Percentiles rank a stretch among this genome's conserved stretches.
Evolutionary conservation across 2,329 filamentous ascomycete species (phyloP).

Genomic region (Aureobasidium uvarum): DNA sequence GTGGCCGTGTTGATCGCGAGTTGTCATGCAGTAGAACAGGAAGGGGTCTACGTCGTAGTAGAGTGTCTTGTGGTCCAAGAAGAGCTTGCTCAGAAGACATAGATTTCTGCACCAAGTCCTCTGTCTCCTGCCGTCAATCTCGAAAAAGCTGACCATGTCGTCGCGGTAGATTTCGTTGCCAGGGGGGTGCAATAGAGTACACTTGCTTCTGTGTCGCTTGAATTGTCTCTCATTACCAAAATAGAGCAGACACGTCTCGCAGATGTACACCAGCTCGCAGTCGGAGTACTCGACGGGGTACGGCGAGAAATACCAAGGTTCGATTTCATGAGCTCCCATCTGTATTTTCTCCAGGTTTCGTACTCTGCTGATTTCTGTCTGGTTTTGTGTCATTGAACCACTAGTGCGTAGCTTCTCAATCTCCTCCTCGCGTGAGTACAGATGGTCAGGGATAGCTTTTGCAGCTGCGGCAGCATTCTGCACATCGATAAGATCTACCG

Average conservation of each 20-base stretch:
- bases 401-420: slow-evolving; percentile 94
- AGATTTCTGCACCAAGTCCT: slow-evolving; percentile 96
- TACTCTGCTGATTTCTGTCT: slow-evolving; percentile 92
- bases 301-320: slow-evolving; percentile 98
- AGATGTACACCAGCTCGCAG: slow-evolving; percentile 89
- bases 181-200: slow-evolving; percentile 84
- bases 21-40: slow-evolving; percentile 97
- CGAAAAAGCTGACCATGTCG: slow-evolving; percentile 90
- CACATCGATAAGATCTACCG: slow-evolving; percentile 53
- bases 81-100: slow-evolving; percentile 91
- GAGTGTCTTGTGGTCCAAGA: slow-evolving; percentile 94
- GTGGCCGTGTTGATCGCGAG: slow-evolving; percentile 80
- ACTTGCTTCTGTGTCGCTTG: slow-evolving; percentile 81
- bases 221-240: slow-evolving; percentile 83
- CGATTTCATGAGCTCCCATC: slow-evolving; percentile 87
- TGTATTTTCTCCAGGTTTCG: slow-evolving; percentile 92
- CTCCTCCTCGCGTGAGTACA: slow-evolving; percentile 79
- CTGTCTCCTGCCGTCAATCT: slow-evolving; percentile 92
- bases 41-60: slow-evolving; percentile 99
- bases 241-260: slow-evolving; percentile 94
- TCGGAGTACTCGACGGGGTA: slow-evolving; percentile 88
- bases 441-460: slow-evolving; percentile 52
- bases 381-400: slow-evolving; percentile 98
- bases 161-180: slow-evolving; percentile 99
- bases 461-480: slow-evolving; percentile 53